Conservation (phyloP, 2,329 filamentous ascomycete genomes). For the Colletotrichum navitas region DNA sequence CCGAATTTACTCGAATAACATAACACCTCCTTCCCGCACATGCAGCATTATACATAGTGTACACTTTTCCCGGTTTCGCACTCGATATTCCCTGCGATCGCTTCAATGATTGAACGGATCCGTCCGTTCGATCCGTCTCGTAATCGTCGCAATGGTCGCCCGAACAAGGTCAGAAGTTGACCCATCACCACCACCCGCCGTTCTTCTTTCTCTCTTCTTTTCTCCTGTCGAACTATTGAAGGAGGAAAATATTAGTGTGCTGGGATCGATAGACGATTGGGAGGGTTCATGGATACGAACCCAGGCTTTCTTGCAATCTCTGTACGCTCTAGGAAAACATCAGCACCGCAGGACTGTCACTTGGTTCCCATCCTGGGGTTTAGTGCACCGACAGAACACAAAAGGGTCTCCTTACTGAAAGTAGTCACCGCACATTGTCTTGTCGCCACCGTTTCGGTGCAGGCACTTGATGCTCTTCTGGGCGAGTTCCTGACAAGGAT, state of each 20-base stretch:
- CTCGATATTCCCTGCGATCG: not conserved
- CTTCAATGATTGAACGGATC: not conserved
- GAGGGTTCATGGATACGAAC: constrained; percentile 60
- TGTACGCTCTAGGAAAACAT: constrained; percentile 76
- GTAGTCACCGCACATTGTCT: constrained; percentile 92
- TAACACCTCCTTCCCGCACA: constrained; percentile 17
- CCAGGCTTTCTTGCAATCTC: constrained; percentile 96
- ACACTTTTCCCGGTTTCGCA: constrained; percentile 10
- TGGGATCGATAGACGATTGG: not conserved
- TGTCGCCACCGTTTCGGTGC: constrained; percentile 87
- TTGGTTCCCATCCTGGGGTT: too few species aligned
- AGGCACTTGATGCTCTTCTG: constrained; percentile 87
- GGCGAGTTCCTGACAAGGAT: constrained; percentile 95
- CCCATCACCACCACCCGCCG: constrained; percentile 43
- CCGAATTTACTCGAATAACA: constrained; percentile 22
- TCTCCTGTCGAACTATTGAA: constrained; percentile 47
- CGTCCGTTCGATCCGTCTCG: not conserved
- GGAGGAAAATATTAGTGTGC: not conserved
- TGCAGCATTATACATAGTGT: constrained; percentile 30
- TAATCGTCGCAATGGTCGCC: not conserved
- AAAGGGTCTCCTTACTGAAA: constrained; percentile 79
- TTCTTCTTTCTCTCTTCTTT: constrained; percentile 46
- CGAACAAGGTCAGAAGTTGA: too few species aligned
- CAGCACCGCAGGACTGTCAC: not conserved
- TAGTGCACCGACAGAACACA: not conserved